Evolutionary conservation across 257 asterid species (phyloP), one percentile per base, ranked within the genome.

Genomic region (Orobanche coerulescens): DNA sequence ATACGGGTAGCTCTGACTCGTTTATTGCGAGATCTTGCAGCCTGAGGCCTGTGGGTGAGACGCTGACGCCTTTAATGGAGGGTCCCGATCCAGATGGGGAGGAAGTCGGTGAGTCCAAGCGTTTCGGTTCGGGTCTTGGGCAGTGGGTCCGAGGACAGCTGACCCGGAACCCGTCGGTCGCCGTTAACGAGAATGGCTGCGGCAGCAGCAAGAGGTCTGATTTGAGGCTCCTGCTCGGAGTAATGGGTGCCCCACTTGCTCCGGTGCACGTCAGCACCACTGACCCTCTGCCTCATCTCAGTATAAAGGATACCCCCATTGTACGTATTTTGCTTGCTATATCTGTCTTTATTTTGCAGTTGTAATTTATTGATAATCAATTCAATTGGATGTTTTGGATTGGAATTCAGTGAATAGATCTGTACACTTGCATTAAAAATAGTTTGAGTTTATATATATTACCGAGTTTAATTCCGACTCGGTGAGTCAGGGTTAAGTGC

Each of bases 191-290:
- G 58, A 74, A 46, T 30, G 90, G 75, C 44, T 65, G 58, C 47
- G 42, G 47, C 65, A 71, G 47, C 65, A 71, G 69, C 58, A 81
- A 61, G 81, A 76, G 85, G 85, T 85, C 96, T 53, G 98, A 92
- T 79, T 83, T 86, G 83, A 72, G 98, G 65, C 66, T 91, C 57
- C 74, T 91, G 78, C 95, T 91, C 26, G 96, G 98, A 8, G 96
- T 88, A 11, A 85, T 91, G 98, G 96, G 96, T 15, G 96, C 96
- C 25, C 96, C 98, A 3, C 86, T 91, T 34, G 94, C 94, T 4
- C 98, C 98, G 47, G 88, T 88, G 76, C 85, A 85, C 84, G 96
- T 88, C 33, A 71, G 88, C 85, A 42, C 85, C 58, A 39, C 79
- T 55, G 96, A 91, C 62, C 95, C 95, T 11, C 46, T 82, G 68